These are phyloP conservation scores for Cyberlindnera lachancei DNA, from an alignment of 805 yeast genomes.

Conservation along the genomic window DNA sequence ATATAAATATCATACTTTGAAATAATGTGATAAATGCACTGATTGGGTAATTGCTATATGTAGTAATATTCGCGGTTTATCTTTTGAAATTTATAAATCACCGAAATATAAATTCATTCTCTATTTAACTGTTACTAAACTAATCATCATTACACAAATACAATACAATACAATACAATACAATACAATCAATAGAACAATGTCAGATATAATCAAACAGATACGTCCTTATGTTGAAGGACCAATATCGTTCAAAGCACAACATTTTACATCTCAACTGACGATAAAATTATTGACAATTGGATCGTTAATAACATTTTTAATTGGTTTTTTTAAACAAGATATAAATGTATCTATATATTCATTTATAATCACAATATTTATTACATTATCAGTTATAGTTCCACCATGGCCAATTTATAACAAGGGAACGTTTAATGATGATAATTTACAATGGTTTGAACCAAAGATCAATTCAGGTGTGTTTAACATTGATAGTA, in stretches of 20 bases:
- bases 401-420: slow-evolving; percentile 15
- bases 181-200: not conserved
- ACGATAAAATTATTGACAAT: slow-evolving; percentile 3
- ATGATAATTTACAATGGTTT: slow-evolving; percentile 8
- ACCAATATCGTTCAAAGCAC: slow-evolving; percentile 15
- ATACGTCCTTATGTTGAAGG: slow-evolving; percentile 11
- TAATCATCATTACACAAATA: too few relatives aligned
- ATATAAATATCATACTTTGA: too few relatives aligned
- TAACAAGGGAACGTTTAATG: too few relatives aligned
- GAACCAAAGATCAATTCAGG: slow-evolving; percentile 11
- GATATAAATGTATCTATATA: slow-evolving; percentile 2
- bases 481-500: too few relatives aligned
- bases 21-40: too few relatives aligned
- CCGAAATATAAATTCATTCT: too few relatives aligned
- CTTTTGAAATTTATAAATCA: not conserved
- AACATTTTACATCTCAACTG: slow-evolving; percentile 6
- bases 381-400: slow-evolving; percentile 6
- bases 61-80: slow-evolving; percentile 1
- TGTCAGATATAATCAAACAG: slow-evolving; percentile 4
- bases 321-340: slow-evolving; percentile 10
- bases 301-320: slow-evolving; percentile 8
- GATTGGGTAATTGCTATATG: not conserved
- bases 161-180: not conserved
- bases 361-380: slow-evolving; percentile 1
- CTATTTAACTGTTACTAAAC: too few relatives aligned